Conservation (phyloP, 177 flowering plant genomes). For the Vitis hybrid region DNA sequence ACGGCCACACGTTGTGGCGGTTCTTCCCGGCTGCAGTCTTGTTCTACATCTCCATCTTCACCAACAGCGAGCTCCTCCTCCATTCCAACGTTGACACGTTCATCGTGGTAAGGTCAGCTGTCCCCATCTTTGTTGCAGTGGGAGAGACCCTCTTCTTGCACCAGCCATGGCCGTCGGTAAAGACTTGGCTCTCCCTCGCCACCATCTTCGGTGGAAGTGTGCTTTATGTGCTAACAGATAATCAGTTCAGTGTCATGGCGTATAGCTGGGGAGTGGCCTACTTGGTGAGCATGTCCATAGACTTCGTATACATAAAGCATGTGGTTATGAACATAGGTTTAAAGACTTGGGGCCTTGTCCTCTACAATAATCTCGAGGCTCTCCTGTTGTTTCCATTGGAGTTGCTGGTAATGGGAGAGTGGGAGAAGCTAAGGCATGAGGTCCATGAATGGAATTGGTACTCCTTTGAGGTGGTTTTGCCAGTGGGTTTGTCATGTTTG, state of each 20-base stretch:
- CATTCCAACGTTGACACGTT: conserved; percentile 93
- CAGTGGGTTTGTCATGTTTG: conserved; percentile 82
- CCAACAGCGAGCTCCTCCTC: conserved; percentile 89
- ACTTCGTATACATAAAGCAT: conserved; percentile 94
- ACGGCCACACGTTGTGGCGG: conserved; percentile 72
- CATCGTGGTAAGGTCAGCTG: conserved; percentile 85
- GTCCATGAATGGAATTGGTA: conserved; percentile 75
- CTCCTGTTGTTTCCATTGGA: conserved; percentile 81
- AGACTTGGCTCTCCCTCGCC: conserved; percentile 76
- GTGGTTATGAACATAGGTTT: conserved; percentile 96
- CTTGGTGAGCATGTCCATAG: conserved; percentile 85
- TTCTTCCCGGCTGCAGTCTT: conserved; percentile 90
- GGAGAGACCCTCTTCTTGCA: conserved; percentile 86
- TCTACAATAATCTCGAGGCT: conserved; percentile 94
- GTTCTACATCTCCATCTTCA: conserved; percentile 87
- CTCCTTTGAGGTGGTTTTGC: conserved; percentile 68
- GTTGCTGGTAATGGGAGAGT: conserved; percentile 84
- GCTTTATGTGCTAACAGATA: conserved; percentile 82
- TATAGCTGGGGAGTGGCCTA: conserved; percentile 91
- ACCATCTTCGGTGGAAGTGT: conserved; percentile 90
- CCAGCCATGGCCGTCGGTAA: conserved; percentile 89
- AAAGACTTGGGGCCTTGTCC: conserved; percentile 89
- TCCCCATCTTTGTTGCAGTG: conserved; percentile 86
- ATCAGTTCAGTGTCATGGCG: conserved; percentile 77
- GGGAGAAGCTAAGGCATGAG: conserved; percentile 84